Base-by-base conservation (phyloP, 805 yeast species). In the Sugiyamaella boreocaroliniensis region DNA sequence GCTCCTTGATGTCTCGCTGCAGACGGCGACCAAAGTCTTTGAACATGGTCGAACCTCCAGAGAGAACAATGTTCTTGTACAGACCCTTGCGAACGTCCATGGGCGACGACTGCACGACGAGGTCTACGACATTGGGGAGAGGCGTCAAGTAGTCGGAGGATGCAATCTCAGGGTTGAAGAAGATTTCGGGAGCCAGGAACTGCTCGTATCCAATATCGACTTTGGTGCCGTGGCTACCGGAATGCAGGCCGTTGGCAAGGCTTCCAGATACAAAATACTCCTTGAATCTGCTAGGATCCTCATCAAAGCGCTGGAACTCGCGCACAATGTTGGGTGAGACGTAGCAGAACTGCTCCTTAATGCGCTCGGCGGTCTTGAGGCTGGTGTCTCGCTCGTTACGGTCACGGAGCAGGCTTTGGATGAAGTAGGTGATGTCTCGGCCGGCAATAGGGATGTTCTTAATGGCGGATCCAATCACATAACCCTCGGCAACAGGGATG, bases 1-100 rank as follows among this genome's bases (percentile, higher is more conserved):
- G 76, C 11, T 79, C 70, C 72, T 89, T 88, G 64, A 93, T 76
- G 70, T 93, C 99, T 72, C 97, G 85, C 73, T 93, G 99, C 62
- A 93, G 77, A 72, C 99, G 82, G 74, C 98, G 86, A 45, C 98
- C 98, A 66, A 93, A 93, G 69, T 93, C 98, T 67, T 89, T 89
- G 72, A 93, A 93, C 99, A 93, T 93, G 9, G 99, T 93, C 1
- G 97, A 89, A 45, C 99, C 99, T 64, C 99, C 99, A 51, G 95
- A 85, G 52, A 93, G 77, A 16, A 93, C 99, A 66, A 93, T 93
- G 71, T 93, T 93, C 71, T 85, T 88, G 75, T 93, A 93, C 54
- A 93, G 78, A 54, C 95, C 96, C 72, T 93, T 92, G 72, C 99
- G 87, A 41, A 93, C 99, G 75, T 93, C 99, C 60, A 93, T 90